Base-by-base conservation (phyloP, 2,329 filamentous ascomycete genomes). In the Cladophialophora carrionii region DNA sequence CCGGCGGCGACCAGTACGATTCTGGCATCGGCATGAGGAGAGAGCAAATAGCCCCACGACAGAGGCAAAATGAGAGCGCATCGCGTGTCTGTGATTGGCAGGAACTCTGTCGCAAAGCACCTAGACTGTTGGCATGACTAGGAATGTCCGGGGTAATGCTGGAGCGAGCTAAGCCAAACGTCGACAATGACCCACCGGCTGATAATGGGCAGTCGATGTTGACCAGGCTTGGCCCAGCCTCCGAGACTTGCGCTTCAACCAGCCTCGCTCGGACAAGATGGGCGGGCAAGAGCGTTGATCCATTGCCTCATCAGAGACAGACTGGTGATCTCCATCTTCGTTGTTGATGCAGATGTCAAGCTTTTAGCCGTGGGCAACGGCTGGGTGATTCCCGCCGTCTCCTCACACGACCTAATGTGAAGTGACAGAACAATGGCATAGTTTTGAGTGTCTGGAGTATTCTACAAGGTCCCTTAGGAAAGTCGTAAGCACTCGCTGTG, bases 101-200 rank as follows among this genome's bases (percentile, higher is more conserved):
- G 55, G 49, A 51, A 24, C n/a, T 20, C 34, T 14, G 20, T 52
- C 32, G 46, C 41, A 54, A 53, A 34, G 20, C 49, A 20, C 49
- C 56, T 53, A 56, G 26, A 41, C 41, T 22, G 26, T 54, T 26
- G 56, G 43, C 31, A 34, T 24, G 9, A 53, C 53, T 52, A 56
- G 64, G 48, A 32, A 57, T 20, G 53, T 67, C 65, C 31, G 65
- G 65, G 65, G 65, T 54, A 54, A 67, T 59, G 46, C 54, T 55
- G 65, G 62, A 56, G 55, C 48, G 32, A 49, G 55, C 65, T 67
- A 67, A 51, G 52, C 65, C 59, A 7, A 62, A 67, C 61, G 32
- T 37, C 55, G 65, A 48, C 54, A 67, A 67, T 67, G 65, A 67
- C 62, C 65, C 65, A 67, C 65, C 29, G 48, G 22, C 57, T 3